A percentile compares a stretch with the other conserved stretches of the same genome.
Conservation (phyloP, 805 yeast genomes). For the Lipomyces sp. region DNA sequence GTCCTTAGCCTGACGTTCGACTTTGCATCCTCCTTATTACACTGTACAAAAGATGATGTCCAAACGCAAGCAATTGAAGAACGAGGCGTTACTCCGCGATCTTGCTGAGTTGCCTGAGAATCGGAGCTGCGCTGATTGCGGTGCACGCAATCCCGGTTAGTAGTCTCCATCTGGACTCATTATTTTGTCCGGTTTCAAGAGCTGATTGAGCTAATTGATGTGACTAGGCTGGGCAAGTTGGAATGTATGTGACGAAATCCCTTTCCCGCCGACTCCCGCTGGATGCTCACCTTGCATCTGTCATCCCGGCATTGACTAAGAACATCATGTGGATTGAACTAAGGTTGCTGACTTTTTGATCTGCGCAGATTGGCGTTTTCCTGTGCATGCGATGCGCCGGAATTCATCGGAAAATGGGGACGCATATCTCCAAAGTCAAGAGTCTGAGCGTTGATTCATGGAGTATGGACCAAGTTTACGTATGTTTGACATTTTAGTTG, state of each 20-base stretch:
- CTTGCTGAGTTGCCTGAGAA: slow-evolving; percentile 59
- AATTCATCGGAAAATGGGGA: slow-evolving; percentile 64
- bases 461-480: slow-evolving; percentile 54
- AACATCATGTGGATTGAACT: too few relatives aligned
- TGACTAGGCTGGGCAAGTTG: slow-evolving; percentile 37
- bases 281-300: too few relatives aligned
- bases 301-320: too few relatives aligned
- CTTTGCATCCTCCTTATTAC: too few relatives aligned
- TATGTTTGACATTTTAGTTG: too few relatives aligned
- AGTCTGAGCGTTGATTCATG: slow-evolving; percentile 72
- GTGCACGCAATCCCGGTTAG: slow-evolving; percentile 58
- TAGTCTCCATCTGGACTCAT: neutral
- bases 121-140: slow-evolving; percentile 80
- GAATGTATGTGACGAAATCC: slow-evolving; percentile 23
- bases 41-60: too few relatives aligned
- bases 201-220: neutral
- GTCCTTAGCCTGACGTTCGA: too few relatives aligned
- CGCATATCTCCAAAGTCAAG: slow-evolving; percentile 61
- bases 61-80: slow-evolving; percentile 44
- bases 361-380: slow-evolving; percentile 57
- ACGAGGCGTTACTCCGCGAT: slow-evolving; percentile 54
- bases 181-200: neutral
- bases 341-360: too few relatives aligned
- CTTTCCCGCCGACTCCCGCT: too few relatives aligned
- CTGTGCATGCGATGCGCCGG: slow-evolving; percentile 85